These are phyloP conservation scores for Maudiozyma saulgeensis DNA, from an alignment of 805 yeast species.

Conservation along the genomic window DNA sequence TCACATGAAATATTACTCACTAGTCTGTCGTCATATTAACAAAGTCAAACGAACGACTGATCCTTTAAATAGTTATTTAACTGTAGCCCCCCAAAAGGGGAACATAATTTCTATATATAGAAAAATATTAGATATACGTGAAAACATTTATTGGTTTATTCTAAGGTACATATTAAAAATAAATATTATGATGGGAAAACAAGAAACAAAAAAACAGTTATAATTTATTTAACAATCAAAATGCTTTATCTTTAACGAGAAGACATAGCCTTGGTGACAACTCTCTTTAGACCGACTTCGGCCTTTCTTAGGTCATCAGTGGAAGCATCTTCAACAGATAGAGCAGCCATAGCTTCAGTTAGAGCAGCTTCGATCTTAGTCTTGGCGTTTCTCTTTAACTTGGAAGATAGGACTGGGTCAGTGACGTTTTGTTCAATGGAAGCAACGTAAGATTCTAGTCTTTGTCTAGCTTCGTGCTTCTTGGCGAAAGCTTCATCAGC, in stretches of 20 bases:
- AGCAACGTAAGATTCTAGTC: conserved; percentile 96
- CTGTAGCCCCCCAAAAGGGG: no score
- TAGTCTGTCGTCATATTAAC: no score
- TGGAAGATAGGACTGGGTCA: conserved; percentile 96
- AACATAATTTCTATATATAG: not conserved
- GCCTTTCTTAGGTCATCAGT: conserved; percentile 99
- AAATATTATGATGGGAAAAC: not conserved
- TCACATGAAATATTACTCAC: no score
- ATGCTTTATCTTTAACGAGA: conserved; percentile 59
- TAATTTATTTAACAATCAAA: not conserved
- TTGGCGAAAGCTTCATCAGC: conserved; percentile 96
- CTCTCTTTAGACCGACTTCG: conserved; percentile 97
- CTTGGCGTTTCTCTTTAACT: conserved; percentile 94
- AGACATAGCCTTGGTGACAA: conserved; percentile 98
- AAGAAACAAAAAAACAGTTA: not conserved
- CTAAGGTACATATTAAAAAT: conserved; percentile 16
- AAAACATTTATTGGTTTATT: conserved; percentile 9
- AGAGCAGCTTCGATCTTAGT: conserved; percentile 96
- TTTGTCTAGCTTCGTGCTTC: conserved; percentile 93
- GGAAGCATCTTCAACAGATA: conserved; percentile 90
- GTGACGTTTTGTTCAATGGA: conserved; percentile 92
- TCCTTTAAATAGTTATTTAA: no score
- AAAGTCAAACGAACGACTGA: no score
- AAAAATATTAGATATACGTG: not conserved
- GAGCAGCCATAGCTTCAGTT: conserved; percentile 96